Evolutionary conservation across 768 basidiomycete species (phyloP), one percentile per base, ranked within the genome.

Genomic region (Ephemerocybe angulata): DNA sequence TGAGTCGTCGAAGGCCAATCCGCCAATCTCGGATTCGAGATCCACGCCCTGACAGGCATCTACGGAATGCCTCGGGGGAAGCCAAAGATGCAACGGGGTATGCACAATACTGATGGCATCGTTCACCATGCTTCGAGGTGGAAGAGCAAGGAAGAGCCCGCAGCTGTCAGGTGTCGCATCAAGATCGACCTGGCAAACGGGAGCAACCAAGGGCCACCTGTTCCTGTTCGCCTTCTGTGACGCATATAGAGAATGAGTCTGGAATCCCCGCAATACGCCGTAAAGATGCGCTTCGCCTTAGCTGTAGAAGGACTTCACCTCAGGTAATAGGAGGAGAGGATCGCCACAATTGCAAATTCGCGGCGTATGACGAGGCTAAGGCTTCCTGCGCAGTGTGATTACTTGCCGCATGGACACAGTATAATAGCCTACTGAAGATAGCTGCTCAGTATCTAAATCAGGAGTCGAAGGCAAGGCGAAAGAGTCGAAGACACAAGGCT

Each of bases 21-120:
- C 48, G 48, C 48, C 48, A 33, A 50, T 50, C 48, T 50, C 48
- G 48, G 48, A 22, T 50, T 50, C 29, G 48, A 50, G 48, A 50
- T 50, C 48, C 48, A 33, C 48, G 48, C 29, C 30, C 31, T 33
- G 48, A 50, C 30, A 6, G 29, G 29, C n/a, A 33, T 50, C 30
- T 50, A 31, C 19, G 29, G 7, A 50, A 50, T n/a, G 30, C 48
- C 48, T 50, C 48, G 48, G 48, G 21, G 6, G 48, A 50, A 50
- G 48, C 48, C n/a, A 1, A 1, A 50, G 30, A 35, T 17, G 30
- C 27, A 50, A 22, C n/a, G 47, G 29, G 28, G 10, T 24, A 10
- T 22, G 43, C 48, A 33, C 8, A 21, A 4, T 21, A 3, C 21
- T 50, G 48, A 50, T 50, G 48, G 30, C 13, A 33, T 33, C 19